Percentiles rank a stretch among this genome's conserved stretches.
These are phyloP conservation scores for Licmophora abbreviata DNA, from an alignment of 108 stramenopile species.

Conservation along the genomic window DNA sequence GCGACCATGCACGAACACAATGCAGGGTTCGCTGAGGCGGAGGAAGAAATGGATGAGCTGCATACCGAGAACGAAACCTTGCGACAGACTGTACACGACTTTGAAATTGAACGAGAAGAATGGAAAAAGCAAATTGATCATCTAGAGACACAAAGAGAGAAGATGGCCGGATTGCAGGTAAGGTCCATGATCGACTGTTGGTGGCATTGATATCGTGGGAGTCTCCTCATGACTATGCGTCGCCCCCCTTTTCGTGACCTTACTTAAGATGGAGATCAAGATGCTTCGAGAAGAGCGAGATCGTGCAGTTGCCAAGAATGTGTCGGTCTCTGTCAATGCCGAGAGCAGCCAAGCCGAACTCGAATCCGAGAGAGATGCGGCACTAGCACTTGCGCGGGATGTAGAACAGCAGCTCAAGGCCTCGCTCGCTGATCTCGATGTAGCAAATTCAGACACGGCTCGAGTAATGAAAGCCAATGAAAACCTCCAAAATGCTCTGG, in stretches of 20 bases:
- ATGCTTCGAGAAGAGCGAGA: slow-evolving; percentile 67
- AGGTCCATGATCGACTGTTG: slow-evolving; percentile 2
- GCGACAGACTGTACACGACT: slow-evolving; percentile 36
- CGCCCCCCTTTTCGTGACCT: background rate
- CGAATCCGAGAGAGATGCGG: slow-evolving; percentile 53
- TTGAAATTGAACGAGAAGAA: slow-evolving; percentile 44
- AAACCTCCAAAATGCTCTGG: slow-evolving; percentile 72
- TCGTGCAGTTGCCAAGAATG: slow-evolving; percentile 50
- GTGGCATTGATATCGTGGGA: slow-evolving; percentile 2
- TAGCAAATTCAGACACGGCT: slow-evolving; percentile 60
- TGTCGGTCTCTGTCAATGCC: slow-evolving; percentile 24
- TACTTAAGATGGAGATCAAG: slow-evolving; percentile 59
- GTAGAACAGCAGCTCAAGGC: slow-evolving; percentile 69
- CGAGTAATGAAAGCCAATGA: slow-evolving; percentile 59
- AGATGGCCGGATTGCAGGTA: slow-evolving; percentile 37
- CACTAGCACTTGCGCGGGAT: slow-evolving; percentile 49
- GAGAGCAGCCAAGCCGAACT: slow-evolving; percentile 32
- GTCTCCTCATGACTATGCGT: background rate
- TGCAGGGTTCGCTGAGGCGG: slow-evolving; percentile 31
- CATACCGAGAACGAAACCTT: slow-evolving; percentile 71
- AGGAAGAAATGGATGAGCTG: slow-evolving; percentile 50
- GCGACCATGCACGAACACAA: slow-evolving; percentile 30
- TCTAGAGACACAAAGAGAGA: slow-evolving; percentile 42
- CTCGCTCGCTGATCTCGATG: slow-evolving; percentile 59
- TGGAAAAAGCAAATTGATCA: slow-evolving; percentile 35